Evolutionary conservation across 257 asterid genomes (phyloP).

Genomic region (Phtheirospermum japonicum): DNA sequence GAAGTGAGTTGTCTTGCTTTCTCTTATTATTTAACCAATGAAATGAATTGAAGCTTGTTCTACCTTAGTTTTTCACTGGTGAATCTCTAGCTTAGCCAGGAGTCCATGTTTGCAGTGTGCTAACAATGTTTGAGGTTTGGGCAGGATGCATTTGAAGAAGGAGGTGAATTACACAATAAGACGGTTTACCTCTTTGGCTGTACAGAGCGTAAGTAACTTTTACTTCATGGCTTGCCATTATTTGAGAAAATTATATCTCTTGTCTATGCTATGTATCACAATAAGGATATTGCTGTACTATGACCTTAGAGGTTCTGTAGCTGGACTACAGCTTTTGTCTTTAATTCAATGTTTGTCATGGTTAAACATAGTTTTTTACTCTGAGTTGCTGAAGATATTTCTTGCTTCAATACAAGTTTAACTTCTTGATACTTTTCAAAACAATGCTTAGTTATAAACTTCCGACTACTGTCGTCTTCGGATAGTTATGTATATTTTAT

Average conservation of each 20-base stretch:
- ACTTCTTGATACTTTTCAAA: background rate
- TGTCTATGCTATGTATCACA: background rate
- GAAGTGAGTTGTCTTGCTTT: slow-evolving; percentile 49
- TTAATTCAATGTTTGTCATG: background rate
- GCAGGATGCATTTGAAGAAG: slow-evolving; percentile 94
- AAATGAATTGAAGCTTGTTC: background rate
- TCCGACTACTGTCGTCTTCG: background rate
- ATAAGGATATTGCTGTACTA: slow-evolving; percentile 3
- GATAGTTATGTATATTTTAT: slow-evolving; percentile 9
- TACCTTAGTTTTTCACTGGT: background rate
- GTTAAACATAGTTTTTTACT: slow-evolving; percentile 10
- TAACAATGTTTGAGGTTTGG: slow-evolving; percentile 27
- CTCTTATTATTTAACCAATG: background rate
- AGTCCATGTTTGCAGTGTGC: background rate
- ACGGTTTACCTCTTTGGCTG: slow-evolving; percentile 85
- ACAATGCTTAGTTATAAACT: background rate
- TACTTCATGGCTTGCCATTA: slow-evolving; percentile 5
- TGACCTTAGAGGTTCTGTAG: slow-evolving; percentile 1
- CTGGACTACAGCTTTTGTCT: background rate
- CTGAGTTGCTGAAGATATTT: background rate
- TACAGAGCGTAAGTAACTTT: slow-evolving; percentile 77
- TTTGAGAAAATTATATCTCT: background rate
- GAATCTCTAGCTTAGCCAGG: background rate
- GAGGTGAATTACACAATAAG: slow-evolving; percentile 63
- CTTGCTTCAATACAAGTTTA: slow-evolving; percentile 5